Conservation (phyloP, 2,329 filamentous ascomycete genomes). For the Aspergillus novoparasiticus region DNA sequence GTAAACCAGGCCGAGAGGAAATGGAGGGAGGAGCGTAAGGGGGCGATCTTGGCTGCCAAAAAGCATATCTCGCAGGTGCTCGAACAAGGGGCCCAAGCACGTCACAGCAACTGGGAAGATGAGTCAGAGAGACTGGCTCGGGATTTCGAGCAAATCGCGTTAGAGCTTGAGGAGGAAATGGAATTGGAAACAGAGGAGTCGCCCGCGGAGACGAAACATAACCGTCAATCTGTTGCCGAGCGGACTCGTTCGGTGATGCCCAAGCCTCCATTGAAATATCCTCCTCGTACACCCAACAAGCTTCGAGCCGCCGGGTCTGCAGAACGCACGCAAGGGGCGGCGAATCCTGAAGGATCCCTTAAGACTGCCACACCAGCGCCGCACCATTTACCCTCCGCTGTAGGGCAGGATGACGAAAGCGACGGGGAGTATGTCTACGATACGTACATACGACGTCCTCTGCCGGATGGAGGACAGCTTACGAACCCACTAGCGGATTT, state of each 20-base stretch:
- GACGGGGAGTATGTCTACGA: conserved; percentile 64
- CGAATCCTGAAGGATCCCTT: background rate
- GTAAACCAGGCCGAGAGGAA: conserved; percentile 43
- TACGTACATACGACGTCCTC: conserved; percentile 58
- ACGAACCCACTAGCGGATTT: conserved; percentile 38
- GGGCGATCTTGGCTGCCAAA: conserved; percentile 38
- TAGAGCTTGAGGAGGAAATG: conserved; percentile 42
- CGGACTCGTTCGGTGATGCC: conserved; percentile 19
- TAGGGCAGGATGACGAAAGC: conserved; percentile 33
- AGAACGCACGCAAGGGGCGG: conserved; percentile 7
- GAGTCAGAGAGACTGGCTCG: conserved; percentile 45
- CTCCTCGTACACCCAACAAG: conserved; percentile 38
- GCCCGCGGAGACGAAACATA: conserved; percentile 6
- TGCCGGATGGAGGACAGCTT: conserved; percentile 35
- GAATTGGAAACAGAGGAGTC: conserved; percentile 15
- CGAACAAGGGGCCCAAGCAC: conserved; percentile 39
- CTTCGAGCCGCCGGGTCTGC: conserved; percentile 18
- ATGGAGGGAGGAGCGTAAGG: conserved; percentile 41
- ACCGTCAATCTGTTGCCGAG: conserved; percentile 7
- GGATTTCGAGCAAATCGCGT: conserved; percentile 46
- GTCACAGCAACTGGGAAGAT: conserved; percentile 45
- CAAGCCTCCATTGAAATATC: conserved; percentile 39
- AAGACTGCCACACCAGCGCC: conserved; percentile 6
- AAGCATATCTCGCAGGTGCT: conserved; percentile 35
- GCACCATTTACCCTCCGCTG: conserved; percentile 21